These are phyloP conservation scores for Globisporangium heterothallicum DNA, from an alignment of 352 stramenopile species.

Conservation along the genomic window DNA sequence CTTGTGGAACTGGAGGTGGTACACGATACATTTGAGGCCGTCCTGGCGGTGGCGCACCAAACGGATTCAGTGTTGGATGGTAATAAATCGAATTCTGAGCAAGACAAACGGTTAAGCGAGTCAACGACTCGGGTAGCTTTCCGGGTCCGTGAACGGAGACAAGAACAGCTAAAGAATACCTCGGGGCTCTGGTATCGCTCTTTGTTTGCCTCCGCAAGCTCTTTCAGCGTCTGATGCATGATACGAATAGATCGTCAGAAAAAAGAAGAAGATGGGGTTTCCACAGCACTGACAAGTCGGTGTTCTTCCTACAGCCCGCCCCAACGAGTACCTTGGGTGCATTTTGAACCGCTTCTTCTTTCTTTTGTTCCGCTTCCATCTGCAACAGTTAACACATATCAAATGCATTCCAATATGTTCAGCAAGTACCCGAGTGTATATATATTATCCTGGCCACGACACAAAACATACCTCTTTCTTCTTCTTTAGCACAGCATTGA, in stretches of 20 bases:
- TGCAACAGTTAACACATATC: conserved; percentile 7
- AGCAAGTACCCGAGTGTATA: too few species aligned
- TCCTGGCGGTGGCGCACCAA: conserved; percentile 59
- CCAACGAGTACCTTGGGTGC: conserved; percentile 31
- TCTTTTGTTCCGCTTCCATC: conserved; percentile 40
- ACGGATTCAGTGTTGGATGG: conserved; percentile 73
- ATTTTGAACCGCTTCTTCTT: conserved; percentile 22
- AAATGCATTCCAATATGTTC: too few species aligned
- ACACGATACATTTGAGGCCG: conserved; percentile 56
- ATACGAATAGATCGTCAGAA: neutral
- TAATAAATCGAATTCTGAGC: conserved; percentile 76
- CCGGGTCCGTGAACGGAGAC: too few species aligned
- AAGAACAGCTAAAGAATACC: conserved; percentile 25
- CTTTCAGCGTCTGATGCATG: conserved; percentile 35
- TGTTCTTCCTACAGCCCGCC: too few species aligned
- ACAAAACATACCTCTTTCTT: conserved; percentile 38
- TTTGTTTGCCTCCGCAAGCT: conserved; percentile 48
- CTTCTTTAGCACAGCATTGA: conserved; percentile 64
- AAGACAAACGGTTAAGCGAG: conserved; percentile 1
- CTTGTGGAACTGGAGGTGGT: conserved; percentile 15
- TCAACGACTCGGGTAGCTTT: too few species aligned
- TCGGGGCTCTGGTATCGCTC: conserved; percentile 68
- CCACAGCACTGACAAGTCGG: too few species aligned
- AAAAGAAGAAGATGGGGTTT: too few species aligned
- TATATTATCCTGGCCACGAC: too few species aligned